A percentile compares a stretch with the other conserved stretches of the same genome.
Conservation (phyloP, 257 asterid genomes). For the Euphrasia confusa region DNA sequence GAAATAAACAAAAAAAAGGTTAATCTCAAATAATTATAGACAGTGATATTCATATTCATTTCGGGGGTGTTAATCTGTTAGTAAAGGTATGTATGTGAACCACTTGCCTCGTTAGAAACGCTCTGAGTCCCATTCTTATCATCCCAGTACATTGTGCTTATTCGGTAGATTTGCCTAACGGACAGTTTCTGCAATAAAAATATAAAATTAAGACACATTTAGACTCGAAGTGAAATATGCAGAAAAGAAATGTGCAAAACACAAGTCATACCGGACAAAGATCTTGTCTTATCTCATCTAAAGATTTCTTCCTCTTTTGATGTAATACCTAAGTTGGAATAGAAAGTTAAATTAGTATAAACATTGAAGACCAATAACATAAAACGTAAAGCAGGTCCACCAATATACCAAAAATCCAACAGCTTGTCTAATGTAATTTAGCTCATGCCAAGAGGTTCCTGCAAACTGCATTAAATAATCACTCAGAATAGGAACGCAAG, state of each 20-base stretch:
- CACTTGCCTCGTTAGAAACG: conserved; percentile 83
- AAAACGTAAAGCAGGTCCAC: conserved; percentile 12
- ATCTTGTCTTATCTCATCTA: conserved; percentile 90
- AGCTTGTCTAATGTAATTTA: conserved; percentile 93
- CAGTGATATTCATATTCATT: too few relatives aligned
- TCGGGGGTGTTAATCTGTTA: conserved; percentile 4
- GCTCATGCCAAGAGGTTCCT: conserved; percentile 32
- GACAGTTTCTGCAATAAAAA: conserved; percentile 52
- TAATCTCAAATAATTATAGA: background rate
- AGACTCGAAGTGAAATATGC: conserved; percentile 8
- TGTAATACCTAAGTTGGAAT: conserved; percentile 69
- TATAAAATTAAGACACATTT: background rate
- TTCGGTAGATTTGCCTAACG: conserved; percentile 87
- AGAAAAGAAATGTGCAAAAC: background rate
- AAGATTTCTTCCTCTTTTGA: conserved; percentile 88
- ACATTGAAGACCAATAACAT: conserved; percentile 1
- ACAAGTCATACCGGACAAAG: conserved; percentile 71
- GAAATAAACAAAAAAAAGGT: background rate
- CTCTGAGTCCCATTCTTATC: conserved; percentile 89
- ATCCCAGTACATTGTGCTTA: conserved; percentile 99
- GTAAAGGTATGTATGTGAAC: conserved; percentile 10
- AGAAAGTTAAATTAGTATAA: conserved; percentile 16
- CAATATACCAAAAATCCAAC: conserved; percentile 88
- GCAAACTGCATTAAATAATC: too few relatives aligned
- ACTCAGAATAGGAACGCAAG: too few relatives aligned